Conservation (phyloP, 345 rosid genomes). For the Gossypium thurberi region DNA sequence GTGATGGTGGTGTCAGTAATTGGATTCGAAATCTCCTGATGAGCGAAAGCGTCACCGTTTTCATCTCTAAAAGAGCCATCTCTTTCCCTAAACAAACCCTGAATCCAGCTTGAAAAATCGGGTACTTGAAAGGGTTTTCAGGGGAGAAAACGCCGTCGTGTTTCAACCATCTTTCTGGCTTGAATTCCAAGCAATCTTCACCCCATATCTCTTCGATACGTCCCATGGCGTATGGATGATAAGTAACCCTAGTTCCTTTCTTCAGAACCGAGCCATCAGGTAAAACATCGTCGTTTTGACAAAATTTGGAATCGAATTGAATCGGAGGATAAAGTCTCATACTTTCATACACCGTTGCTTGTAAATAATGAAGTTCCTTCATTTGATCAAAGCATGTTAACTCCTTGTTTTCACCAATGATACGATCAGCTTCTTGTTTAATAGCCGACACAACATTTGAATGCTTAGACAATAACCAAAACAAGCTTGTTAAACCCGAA, state of each 20-base stretch:
- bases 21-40: slow-evolving; percentile 32
- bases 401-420: slow-evolving; percentile 25
- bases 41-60: slow-evolving; percentile 44
- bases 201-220: slow-evolving; percentile 72
- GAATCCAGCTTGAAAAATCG: slow-evolving; percentile 65
- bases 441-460: slow-evolving; percentile 28
- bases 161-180: slow-evolving; percentile 69
- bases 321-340: slow-evolving; percentile 56
- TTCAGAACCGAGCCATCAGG: slow-evolving; percentile 51
- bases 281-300: slow-evolving; percentile 29
- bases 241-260: slow-evolving; percentile 65
- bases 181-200: slow-evolving; percentile 49
- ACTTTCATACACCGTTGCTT: slow-evolving; percentile 41
- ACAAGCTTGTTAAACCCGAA: slow-evolving; percentile 43
- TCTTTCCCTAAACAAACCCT: slow-evolving; percentile 81
- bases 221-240: slow-evolving; percentile 80
- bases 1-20: background rate
- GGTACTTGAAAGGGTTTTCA: slow-evolving; percentile 54
- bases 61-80: slow-evolving; percentile 63
- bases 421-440: slow-evolving; percentile 28
- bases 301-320: slow-evolving; percentile 55
- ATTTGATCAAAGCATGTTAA: slow-evolving; percentile 30
- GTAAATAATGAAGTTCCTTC: slow-evolving; percentile 34
- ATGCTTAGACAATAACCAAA: slow-evolving; percentile 41
- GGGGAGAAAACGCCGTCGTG: slow-evolving; percentile 36